A percentile compares a stretch with the other conserved stretches of the same genome.
phyloP scores from a whole-genome alignment of 306 rosid species.

The Acmispon strigosus region DNA sequence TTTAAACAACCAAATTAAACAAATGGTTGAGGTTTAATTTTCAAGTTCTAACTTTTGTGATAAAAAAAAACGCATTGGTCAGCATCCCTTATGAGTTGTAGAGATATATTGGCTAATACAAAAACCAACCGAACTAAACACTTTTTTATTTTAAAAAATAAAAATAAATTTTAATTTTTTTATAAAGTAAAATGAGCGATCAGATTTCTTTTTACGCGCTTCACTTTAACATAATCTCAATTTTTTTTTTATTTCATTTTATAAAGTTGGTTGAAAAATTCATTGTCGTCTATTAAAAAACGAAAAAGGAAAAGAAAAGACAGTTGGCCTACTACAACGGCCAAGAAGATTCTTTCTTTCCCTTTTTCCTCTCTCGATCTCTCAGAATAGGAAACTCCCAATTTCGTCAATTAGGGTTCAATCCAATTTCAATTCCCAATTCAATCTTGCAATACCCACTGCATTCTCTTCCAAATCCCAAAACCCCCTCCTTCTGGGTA shows the following conservation, averaged over 20 bases:
- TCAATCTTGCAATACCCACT: not conserved
- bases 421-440: not conserved
- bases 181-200: no score
- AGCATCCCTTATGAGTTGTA: no score
- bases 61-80: no score
- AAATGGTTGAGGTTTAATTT: no score
- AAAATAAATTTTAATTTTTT: no score
- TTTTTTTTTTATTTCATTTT: not conserved
- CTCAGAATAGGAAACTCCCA: conserved; percentile 1
- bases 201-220: no score
- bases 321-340: not conserved
- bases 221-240: no score
- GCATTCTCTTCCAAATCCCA: not conserved
- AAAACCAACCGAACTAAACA: no score
- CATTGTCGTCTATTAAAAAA: not conserved
- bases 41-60: no score
- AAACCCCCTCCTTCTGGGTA: not conserved
- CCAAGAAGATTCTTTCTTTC: not conserved
- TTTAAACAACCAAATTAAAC: no score
- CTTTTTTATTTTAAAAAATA: no score
- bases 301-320: not conserved
- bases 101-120: no score
- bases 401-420: conserved; percentile 26
- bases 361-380: not conserved
- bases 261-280: not conserved